Conservation (phyloP, 352 stramenopile species). For the Elongisporangium prolatum region DNA sequence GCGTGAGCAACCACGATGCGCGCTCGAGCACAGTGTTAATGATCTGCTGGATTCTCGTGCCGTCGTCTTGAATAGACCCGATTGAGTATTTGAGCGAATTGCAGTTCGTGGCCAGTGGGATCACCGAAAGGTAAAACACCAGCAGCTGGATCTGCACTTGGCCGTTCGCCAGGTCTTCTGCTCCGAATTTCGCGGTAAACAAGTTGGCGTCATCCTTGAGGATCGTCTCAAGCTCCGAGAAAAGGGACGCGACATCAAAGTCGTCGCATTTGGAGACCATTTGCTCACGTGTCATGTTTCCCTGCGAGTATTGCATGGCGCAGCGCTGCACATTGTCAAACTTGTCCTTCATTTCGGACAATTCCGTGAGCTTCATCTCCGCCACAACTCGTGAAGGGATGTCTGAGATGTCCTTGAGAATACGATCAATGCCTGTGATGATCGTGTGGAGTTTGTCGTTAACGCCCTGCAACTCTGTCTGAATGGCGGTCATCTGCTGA, state of each 20-base stretch:
- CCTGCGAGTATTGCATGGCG: constrained; percentile 23
- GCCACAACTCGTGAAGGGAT: constrained; percentile 35
- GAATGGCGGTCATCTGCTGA: constrained; percentile 22
- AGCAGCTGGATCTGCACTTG: constrained; percentile 25
- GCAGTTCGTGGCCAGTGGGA: constrained; percentile 41
- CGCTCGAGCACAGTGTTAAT: constrained; percentile 16
- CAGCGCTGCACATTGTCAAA: constrained; percentile 27
- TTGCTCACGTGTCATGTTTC: constrained; percentile 26
- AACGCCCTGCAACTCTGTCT: constrained; percentile 17
- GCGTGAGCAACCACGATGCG: constrained; percentile 22
- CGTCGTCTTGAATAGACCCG: constrained; percentile 27
- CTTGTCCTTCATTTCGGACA: constrained; percentile 47
- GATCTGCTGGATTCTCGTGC: constrained; percentile 17
- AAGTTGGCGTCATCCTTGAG: constrained; percentile 30
- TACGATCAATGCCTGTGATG: constrained; percentile 28
- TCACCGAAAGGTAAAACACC: constrained; percentile 38
- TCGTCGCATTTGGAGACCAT: constrained; percentile 49
- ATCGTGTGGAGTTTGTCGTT: constrained; percentile 20
- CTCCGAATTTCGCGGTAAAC: constrained; percentile 26
- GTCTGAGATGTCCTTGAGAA: constrained; percentile 29
- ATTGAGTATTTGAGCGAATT: constrained; percentile 47
- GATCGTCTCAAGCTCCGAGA: constrained; percentile 45
- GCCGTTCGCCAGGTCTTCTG: constrained; percentile 18
- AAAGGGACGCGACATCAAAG: constrained; percentile 30
- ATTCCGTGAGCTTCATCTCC: constrained; percentile 40